Evolutionary conservation across 2,329 filamentous ascomycete species (phyloP).

Genomic region (Paraconiothyrium sp.): DNA sequence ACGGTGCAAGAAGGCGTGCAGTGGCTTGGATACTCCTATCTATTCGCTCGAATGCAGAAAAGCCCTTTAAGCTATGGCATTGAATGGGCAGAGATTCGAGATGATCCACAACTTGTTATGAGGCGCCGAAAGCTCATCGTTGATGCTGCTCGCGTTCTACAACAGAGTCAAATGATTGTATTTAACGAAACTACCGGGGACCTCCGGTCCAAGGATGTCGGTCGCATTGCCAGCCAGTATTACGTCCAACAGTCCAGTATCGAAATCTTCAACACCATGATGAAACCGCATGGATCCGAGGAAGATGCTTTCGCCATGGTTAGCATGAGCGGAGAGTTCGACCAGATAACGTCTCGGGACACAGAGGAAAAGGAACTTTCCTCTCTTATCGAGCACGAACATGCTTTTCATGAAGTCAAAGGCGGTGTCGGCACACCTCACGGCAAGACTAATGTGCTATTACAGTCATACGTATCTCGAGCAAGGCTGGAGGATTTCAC

Average conservation of each 20-base stretch:
- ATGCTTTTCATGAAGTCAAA: slow-evolving; percentile 79
- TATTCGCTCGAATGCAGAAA: slow-evolving; percentile 95
- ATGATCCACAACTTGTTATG: slow-evolving; percentile 89
- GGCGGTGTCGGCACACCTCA: slow-evolving; percentile 74
- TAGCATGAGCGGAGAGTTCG: slow-evolving; percentile 96
- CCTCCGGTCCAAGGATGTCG: slow-evolving; percentile 91
- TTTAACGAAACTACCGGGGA: slow-evolving; percentile 96
- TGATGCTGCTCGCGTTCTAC: slow-evolving; percentile 84
- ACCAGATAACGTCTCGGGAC: slow-evolving; percentile 93
- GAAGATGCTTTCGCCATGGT: slow-evolving; percentile 96
- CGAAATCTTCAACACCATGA: slow-evolving; percentile 95
- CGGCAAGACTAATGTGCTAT: slow-evolving; percentile 92
- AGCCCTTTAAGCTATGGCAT: slow-evolving; percentile 94
- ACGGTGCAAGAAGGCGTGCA: slow-evolving; percentile 93
- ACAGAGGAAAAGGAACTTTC: slow-evolving; percentile 89
- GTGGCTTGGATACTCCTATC: slow-evolving; percentile 97
- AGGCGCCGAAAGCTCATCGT: slow-evolving; percentile 86
- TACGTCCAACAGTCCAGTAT: slow-evolving; percentile 95
- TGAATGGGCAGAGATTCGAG: slow-evolving; percentile 87
- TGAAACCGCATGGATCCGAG: slow-evolving; percentile 85
- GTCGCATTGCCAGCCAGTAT: slow-evolving; percentile 95
- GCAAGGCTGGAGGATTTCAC: slow-evolving; percentile 93
- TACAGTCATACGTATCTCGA: slow-evolving; percentile 93
- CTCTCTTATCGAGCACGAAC: slow-evolving; percentile 71
- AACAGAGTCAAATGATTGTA: slow-evolving; percentile 98